Evolutionary conservation across 2,329 filamentous ascomycete species (phyloP), one percentile per base, ranked within the genome.

Genomic region (Orbilia ellipsospora): DNA sequence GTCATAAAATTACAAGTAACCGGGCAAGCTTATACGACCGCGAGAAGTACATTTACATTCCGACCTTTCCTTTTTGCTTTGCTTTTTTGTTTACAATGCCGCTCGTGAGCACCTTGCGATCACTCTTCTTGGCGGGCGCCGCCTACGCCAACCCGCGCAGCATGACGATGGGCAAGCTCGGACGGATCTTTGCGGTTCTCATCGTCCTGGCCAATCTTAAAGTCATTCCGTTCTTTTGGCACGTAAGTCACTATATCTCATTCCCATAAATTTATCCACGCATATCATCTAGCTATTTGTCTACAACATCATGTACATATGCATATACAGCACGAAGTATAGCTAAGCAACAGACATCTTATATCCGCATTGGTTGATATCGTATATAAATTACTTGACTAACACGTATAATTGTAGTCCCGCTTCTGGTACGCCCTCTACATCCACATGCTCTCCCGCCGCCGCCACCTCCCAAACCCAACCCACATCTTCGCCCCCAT

Each of bases 221-320:
- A 85, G 90, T 87, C 76, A 80, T 93, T 74, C 92, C 92, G 0
- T 86, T 92, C 52, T 87, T 88, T 15, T 94, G 92, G 92, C 92
- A 92, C 78, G 89, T 91, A 86, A 69, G 89, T 83, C 48, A 54
- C 28, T 36, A 26, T 67, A 73, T 31, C 5, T 61, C 20, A 16
- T 59, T 26, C 61, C 4, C 23, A 23, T 23, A 36, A 2, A 36
- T 10, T 36, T 7, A 36, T 10, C 10, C 31, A 7, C 8, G 1
- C 31, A 7, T 36, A 36, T 36, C 2, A 10, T 36, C 1, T 36
- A 36, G 3, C 3, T 31, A 4, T 31, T 7, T 31, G 28, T 31
- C 3, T 7, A 7, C 28, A 7, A 31, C 7, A 31, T 31, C 4
- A 31, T 31, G 7, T 31, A 31, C 7, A 36, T 10, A 7, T 36